Base-by-base conservation (phyloP, 495 filamentous ascomycete species). In the Cryomyces minteri region DNA sequence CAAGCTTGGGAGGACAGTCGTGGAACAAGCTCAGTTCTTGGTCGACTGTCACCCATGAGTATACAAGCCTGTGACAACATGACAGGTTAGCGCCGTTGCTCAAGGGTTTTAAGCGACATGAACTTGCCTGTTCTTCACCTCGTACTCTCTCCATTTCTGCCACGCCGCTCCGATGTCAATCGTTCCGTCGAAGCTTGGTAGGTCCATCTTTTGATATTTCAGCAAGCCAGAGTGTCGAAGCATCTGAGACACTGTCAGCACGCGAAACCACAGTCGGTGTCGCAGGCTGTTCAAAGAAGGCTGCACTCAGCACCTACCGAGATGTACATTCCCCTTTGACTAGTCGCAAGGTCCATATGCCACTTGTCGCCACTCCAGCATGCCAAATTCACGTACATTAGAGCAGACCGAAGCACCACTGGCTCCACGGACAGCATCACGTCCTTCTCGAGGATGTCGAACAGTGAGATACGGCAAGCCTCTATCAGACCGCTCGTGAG, bases 361-460 rank as follows among this genome's bases (percentile, higher is more conserved):
- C 44, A 51, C 18, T 48, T 43, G 31, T 51, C 52, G 10, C 46
- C 50, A 32, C 46, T 52, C 53, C 53, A 52, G 4, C 43, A 41
- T 29, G 50, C 47, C 11, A 55, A 41, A 30, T 49, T 44, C 29
- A 48, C 37, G 30, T 40, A 47, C 10, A 47, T 39, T 10, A 52
- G 40, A 25, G 50, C 43, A 29, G 46, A 30, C 29, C 53, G 43
- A 4, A 52, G 41, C 39, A 41, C 36, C 14, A 43, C 43, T 3
- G 44, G 43, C n/a, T 49, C 43, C 5, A 40, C 14, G 14, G 38
- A 49, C 7, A 52, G 41, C 39, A 39, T 11, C 9, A 41, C 10
- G 39, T 54, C 44, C 14, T 45, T 49, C 41, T 48, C 45, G 5
- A 34, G 46, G 12, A 51, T 39, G 28, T 54, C 43, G 29, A n/a